phyloP scores from a whole-genome alignment of 495 filamentous ascomycete species.

The Parathielavia appendiculata region DNA sequence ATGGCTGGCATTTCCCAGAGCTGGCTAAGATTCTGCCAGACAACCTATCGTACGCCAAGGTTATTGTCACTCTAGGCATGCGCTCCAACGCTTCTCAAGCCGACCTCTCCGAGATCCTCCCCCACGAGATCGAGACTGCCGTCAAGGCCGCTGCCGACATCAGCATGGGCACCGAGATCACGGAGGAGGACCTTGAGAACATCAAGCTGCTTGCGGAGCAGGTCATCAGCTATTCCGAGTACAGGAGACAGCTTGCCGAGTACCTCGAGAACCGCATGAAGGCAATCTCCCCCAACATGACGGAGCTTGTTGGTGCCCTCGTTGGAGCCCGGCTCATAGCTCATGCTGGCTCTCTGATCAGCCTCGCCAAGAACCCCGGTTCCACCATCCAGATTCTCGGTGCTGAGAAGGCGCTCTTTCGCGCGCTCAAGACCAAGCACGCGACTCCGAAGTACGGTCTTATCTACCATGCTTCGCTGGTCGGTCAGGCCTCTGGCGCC shows the following conservation, averaged over 20 bases:
- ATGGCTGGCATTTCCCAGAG: constrained; percentile 99
- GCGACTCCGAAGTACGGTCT: constrained; percentile 99
- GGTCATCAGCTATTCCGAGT: constrained; percentile 85
- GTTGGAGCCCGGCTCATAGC: constrained; percentile 94
- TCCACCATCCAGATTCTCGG: constrained; percentile 96
- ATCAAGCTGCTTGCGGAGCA: constrained; percentile 87
- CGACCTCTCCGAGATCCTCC: constrained; percentile 87
- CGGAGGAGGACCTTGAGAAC: constrained; percentile 78
- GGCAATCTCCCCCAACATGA: constrained; percentile 94
- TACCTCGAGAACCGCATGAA: constrained; percentile 93
- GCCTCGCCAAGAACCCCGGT: constrained; percentile 92
- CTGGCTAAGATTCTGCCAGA: constrained; percentile 95
- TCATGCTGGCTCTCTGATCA: constrained; percentile 91
- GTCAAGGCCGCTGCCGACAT: constrained; percentile 93
- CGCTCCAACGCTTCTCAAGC: constrained; percentile 64
- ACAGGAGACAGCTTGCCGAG: constrained; percentile 76
- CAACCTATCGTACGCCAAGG: constrained; percentile 86
- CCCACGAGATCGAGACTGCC: constrained; percentile 88
- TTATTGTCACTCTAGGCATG: constrained; percentile 86
- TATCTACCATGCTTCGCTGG: constrained; percentile 95
- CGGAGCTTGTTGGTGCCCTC: constrained; percentile 85
- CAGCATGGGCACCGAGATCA: constrained; percentile 98
- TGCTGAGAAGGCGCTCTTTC: constrained; percentile 97
- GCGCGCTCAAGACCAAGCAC: constrained; percentile 97
- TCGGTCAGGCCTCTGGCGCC: constrained; percentile 91